phyloP scores from a whole-genome alignment of 371 early-diverging fungal genomes.

The Mortierella sp. region DNA sequence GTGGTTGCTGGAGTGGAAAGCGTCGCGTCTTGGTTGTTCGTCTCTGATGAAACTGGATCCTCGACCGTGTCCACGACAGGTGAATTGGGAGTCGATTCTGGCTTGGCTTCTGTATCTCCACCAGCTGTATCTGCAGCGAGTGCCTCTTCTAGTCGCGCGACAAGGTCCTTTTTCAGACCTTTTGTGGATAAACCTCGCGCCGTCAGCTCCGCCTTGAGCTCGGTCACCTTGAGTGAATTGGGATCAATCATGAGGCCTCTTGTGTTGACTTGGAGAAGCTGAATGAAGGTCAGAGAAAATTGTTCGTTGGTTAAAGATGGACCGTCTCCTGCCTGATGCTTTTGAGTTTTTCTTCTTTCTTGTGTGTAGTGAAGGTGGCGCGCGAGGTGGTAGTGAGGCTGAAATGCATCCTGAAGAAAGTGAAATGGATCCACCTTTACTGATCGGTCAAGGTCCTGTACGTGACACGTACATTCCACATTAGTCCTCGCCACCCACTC shows the following conservation, averaged over 20 bases:
- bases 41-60: slow-evolving; percentile 14
- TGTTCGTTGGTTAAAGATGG: too few relatives aligned
- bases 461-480: too few relatives aligned
- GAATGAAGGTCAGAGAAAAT: too few relatives aligned
- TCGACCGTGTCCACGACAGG: slow-evolving; percentile 13
- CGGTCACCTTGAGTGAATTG: slow-evolving; percentile 68
- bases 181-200: slow-evolving; percentile 68
- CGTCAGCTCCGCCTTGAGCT: slow-evolving; percentile 71
- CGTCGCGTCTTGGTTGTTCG: background rate
- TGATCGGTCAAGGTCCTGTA: too few relatives aligned
- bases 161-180: slow-evolving; percentile 80
- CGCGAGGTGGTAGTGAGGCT: too few relatives aligned
- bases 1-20: slow-evolving; percentile 10
- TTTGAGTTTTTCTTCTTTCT: too few relatives aligned
- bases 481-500: too few relatives aligned
- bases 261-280: too few relatives aligned
- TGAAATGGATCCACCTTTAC: too few relatives aligned
- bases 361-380: too few relatives aligned
- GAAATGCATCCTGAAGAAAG: too few relatives aligned
- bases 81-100: slow-evolving; percentile 34
- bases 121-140: slow-evolving; percentile 47
- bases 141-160: slow-evolving; percentile 71
- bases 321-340: too few relatives aligned
- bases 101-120: slow-evolving; percentile 13
- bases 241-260: slow-evolving; percentile 29